Conservation (phyloP, 2,329 filamentous ascomycete species). For the Xylariaceae sp. region DNA sequence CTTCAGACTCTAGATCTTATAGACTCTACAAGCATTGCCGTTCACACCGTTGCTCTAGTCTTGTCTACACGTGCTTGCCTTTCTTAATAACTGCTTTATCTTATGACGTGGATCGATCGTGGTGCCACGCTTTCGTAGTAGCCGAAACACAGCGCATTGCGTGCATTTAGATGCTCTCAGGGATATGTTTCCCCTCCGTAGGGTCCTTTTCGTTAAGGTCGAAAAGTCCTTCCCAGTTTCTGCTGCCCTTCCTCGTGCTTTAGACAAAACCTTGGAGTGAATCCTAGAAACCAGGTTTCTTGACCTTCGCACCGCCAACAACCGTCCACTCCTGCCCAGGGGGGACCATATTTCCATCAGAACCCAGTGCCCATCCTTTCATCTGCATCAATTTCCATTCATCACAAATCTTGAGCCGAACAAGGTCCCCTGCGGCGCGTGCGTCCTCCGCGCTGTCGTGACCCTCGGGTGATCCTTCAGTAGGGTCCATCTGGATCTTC, state of each 20-base stretch:
- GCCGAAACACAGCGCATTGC: too few species aligned
- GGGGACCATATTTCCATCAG: slow-evolving; percentile 41
- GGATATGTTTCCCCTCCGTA: too few species aligned
- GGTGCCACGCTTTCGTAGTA: too few species aligned
- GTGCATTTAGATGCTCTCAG: too few species aligned
- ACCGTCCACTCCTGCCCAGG: slow-evolving; percentile 30
- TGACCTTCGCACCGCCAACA: slow-evolving; percentile 19
- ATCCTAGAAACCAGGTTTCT: slow-evolving; percentile 4
- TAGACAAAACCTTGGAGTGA: neutral
- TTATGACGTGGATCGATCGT: too few species aligned
- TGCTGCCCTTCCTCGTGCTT: neutral
- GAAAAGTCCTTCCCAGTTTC: too few species aligned
- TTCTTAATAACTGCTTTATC: too few species aligned
- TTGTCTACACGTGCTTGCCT: too few species aligned
- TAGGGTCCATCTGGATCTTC: slow-evolving; percentile 70
- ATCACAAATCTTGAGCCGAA: slow-evolving; percentile 64
- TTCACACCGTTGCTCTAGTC: too few species aligned
- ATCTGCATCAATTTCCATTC: slow-evolving; percentile 65
- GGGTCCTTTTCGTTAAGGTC: too few species aligned
- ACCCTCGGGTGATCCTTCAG: slow-evolving; percentile 47
- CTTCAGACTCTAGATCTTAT: too few species aligned
- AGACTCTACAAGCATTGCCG: too few species aligned
- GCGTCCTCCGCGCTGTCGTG: slow-evolving; percentile 95
- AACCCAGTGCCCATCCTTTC: slow-evolving; percentile 62
- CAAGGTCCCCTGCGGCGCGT: slow-evolving; percentile 80